Percentiles rank a stretch among this genome's conserved stretches.
These are phyloP conservation scores for Leucosporidium yakuticum DNA, from an alignment of 768 basidiomycete species.

Conservation along the genomic window DNA sequence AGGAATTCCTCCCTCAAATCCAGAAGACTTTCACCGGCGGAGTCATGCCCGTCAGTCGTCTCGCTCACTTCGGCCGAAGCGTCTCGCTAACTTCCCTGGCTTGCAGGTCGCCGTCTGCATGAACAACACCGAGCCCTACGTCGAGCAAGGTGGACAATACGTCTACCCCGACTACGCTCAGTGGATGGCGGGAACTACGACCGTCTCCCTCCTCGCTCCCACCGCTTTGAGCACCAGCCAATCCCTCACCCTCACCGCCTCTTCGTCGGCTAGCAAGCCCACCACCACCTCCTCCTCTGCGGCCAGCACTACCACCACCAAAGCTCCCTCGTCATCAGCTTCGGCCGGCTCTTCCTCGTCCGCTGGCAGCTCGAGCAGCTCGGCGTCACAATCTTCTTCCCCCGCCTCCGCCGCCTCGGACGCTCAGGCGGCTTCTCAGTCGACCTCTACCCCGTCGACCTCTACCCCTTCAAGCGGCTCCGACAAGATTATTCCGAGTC, in stretches of 20 bases:
- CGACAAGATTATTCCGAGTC: no score
- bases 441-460: no score
- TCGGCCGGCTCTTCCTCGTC: no score
- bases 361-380: no score
- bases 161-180: constrained; percentile 30
- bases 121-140: constrained; percentile 43
- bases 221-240: constrained; percentile 14
- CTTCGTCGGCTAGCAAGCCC: not conserved
- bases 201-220: constrained; percentile 23
- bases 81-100: no score
- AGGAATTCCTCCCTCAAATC: constrained; percentile 39
- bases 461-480: no score
- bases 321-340: no score
- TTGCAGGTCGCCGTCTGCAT: constrained; percentile 35
- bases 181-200: constrained; percentile 16
- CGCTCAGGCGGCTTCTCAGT: no score
- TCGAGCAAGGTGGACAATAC: constrained; percentile 30
- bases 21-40: constrained; percentile 39
- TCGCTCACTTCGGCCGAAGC: not conserved
- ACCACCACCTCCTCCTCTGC: not conserved
- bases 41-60: constrained; percentile 39
- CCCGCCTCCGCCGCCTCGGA: no score
- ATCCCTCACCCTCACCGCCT: constrained; percentile 1
- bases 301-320: not conserved
- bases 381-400: no score